phyloP scores from a whole-genome alignment of 495 filamentous ascomycete genomes.

The Neurospora discreta region DNA sequence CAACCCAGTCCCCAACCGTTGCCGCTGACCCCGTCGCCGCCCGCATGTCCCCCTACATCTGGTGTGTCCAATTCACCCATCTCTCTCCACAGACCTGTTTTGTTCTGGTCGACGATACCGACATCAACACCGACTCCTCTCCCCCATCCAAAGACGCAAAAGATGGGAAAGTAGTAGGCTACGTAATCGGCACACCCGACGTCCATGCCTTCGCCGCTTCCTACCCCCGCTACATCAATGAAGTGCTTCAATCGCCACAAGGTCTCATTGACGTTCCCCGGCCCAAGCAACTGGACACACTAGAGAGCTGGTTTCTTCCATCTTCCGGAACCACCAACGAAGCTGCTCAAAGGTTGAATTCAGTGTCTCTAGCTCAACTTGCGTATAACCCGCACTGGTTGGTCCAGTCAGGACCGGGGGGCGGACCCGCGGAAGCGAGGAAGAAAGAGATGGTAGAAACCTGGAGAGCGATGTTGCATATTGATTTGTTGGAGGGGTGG shows the following conservation, averaged over 20 bases:
- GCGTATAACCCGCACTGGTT: slow-evolving; percentile 26
- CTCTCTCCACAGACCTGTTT: slow-evolving; percentile 26
- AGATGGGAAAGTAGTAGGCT: slow-evolving; percentile 20
- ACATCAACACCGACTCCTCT: neutral
- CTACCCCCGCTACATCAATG: slow-evolving; percentile 21
- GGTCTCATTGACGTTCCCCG: slow-evolving; percentile 10
- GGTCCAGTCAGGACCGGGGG: slow-evolving; percentile 18
- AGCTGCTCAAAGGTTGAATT: slow-evolving; percentile 13
- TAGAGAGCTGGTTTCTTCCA: slow-evolving; percentile 10
- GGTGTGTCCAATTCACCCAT: slow-evolving; percentile 33
- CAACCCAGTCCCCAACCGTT: slow-evolving; percentile 27
- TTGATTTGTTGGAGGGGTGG: slow-evolving; percentile 25
- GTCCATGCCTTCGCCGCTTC: slow-evolving; percentile 16
- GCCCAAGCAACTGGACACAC: slow-evolving; percentile 12
- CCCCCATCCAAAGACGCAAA: neutral
- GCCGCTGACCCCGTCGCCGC: slow-evolving; percentile 10
- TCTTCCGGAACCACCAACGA: neutral
- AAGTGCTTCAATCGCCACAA: slow-evolving; percentile 14
- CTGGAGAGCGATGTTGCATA: slow-evolving; percentile 32
- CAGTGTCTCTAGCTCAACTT: slow-evolving; percentile 17
- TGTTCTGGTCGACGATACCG: slow-evolving; percentile 30
- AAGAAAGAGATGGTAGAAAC: slow-evolving; percentile 18
- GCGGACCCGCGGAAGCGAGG: neutral
- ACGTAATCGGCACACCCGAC: slow-evolving; percentile 29
- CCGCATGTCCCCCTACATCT: slow-evolving; percentile 30